A percentile compares a stretch with the other conserved stretches of the same genome.
These are phyloP conservation scores for Quercus suber DNA, from an alignment of 306 rosid species.

Conservation along the genomic window DNA sequence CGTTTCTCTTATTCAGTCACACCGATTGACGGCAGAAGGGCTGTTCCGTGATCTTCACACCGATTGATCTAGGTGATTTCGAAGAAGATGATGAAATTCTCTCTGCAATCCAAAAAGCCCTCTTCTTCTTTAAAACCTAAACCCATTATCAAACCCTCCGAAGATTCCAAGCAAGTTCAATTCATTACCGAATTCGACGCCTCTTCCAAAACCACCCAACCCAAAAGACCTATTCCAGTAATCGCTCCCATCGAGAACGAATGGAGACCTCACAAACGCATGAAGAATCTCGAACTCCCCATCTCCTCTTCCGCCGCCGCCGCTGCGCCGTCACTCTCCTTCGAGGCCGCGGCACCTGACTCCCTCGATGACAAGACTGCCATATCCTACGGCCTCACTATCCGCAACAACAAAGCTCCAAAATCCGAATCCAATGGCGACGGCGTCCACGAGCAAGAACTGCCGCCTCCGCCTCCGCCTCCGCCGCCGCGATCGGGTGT, in stretches of 20 bases:
- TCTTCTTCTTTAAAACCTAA: no score
- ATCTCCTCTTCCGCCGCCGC: constrained; percentile 24
- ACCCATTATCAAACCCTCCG: no score
- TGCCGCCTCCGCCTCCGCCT: no score
- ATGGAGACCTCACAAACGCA: constrained; percentile 32
- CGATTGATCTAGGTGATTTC: no score
- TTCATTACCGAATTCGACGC: constrained; percentile 39
- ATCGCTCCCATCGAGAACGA: constrained; percentile 35
- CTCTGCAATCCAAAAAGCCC: no score
- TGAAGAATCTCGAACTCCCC: constrained; percentile 41
- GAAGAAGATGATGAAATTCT: no score
- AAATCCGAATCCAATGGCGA: background rate
- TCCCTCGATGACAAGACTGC: constrained; percentile 25
- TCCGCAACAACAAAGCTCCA: constrained; percentile 18
- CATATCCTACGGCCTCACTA: constrained; percentile 56
- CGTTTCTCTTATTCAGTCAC: no score
- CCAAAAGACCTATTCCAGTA: background rate
- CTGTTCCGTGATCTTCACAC: no score
- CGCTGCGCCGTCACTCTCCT: constrained; percentile 20
- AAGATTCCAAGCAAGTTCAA: background rate
- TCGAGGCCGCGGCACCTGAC: constrained; percentile 38
- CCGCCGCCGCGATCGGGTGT: background rate
- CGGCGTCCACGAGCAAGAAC: background rate
- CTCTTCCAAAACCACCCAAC: background rate
- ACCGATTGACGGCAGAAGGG: no score